Evolutionary conservation across 257 asterid species (phyloP).

Genomic region (Schizonepeta tenuifolia): DNA sequence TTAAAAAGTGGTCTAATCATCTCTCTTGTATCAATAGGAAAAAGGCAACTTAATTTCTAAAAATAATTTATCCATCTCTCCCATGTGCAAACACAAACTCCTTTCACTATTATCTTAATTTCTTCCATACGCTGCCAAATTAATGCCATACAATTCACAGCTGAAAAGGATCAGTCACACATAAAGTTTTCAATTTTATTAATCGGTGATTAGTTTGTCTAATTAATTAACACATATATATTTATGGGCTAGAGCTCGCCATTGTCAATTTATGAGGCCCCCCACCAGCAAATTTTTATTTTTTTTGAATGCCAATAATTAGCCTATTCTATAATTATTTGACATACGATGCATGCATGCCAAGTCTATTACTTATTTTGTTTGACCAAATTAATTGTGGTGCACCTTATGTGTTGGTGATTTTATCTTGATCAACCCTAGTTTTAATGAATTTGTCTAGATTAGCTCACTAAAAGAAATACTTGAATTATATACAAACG

Average conservation of each 20-base stretch:
- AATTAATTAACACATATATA: background rate
- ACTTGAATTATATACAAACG: too few species aligned
- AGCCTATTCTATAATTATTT: slow-evolving; percentile 8
- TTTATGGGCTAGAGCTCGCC: slow-evolving; percentile 18
- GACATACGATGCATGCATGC: slow-evolving; percentile 16
- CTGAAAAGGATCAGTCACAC: slow-evolving; percentile 33
- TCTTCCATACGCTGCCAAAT: slow-evolving; percentile 27
- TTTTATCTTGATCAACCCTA: background rate
- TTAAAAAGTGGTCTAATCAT: slow-evolving; percentile 30
- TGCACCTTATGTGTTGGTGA: background rate
- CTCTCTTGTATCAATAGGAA: slow-evolving; percentile 32
- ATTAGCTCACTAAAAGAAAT: too few species aligned
- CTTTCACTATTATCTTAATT: slow-evolving; percentile 7
- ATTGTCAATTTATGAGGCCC: slow-evolving; percentile 28
- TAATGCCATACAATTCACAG: slow-evolving; percentile 31
- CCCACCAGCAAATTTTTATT: slow-evolving; percentile 9
- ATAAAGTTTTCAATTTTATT: background rate
- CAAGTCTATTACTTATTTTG: background rate
- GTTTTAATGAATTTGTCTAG: background rate
- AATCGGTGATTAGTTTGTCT: background rate
- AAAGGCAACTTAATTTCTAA: slow-evolving; percentile 25
- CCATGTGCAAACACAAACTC: slow-evolving; percentile 28
- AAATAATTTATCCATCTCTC: slow-evolving; percentile 19
- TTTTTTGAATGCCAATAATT: slow-evolving; percentile 13
- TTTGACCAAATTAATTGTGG: slow-evolving; percentile 6